Evolutionary conservation across 345 rosid species (phyloP), one percentile per base, ranked within the genome.

Genomic region (Litchi chinensis): DNA sequence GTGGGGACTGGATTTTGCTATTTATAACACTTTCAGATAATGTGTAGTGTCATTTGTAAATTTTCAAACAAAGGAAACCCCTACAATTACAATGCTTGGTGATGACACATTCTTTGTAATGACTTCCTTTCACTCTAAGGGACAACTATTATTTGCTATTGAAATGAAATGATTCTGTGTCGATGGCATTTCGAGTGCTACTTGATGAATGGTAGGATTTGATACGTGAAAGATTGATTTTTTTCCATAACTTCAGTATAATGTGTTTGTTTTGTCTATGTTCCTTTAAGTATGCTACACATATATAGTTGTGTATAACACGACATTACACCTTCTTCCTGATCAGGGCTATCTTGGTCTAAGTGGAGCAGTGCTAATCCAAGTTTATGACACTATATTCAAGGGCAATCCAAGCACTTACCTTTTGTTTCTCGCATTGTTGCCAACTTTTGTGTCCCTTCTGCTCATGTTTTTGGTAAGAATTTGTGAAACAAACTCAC

Each of bases 321-420:
- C 12, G 28, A 21, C 26, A 10, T 22, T 60, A 57, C 2, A 57
- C 24, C 63, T 66, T 5, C 6, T 7, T 22, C 8, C 41, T 74
- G 71, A 65, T 16, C 65, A 89, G 93, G 93, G 93, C 15, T 90
- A 80, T 82, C 32, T 87, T 15, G 90, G 92, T 54, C 77, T 90
- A 12, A 83, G 92, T 65, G 91, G 90, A 37, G 92, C 93, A 21
- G 83, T 90, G 59, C 70, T 90, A 60, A 82, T 90, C 72, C 93
- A 90, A 74, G 68, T 83, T 10, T 85, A 87, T 70, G 84, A 86
- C 56, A 82, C 88, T 18, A 8, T 86, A 13, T 88, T 85, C 73
- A 56, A 79, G 60, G 70, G 80, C 66, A 74, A 85, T 6, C 87
- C 90, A 1, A 59, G 79, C 19, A 74, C 81, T 5, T 90, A 65